phyloP scores from a whole-genome alignment of 805 yeast genomes.

The Myxozyma melibiosi region DNA sequence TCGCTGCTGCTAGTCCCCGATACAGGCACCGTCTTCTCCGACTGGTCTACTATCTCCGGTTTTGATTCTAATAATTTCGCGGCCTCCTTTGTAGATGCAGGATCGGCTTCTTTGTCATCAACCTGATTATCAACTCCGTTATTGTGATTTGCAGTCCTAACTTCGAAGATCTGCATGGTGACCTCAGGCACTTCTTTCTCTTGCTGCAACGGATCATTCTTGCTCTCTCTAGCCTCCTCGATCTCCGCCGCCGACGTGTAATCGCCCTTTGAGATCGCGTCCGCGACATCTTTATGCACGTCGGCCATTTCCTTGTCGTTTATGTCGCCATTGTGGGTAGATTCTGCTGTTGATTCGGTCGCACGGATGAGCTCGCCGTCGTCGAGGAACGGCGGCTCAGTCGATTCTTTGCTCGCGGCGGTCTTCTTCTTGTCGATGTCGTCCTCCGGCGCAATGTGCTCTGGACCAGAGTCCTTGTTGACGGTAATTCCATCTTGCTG shows the following conservation, averaged over 20 bases:
- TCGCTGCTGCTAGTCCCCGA: no score
- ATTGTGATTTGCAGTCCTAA: conserved; percentile 2
- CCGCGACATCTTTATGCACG: background rate
- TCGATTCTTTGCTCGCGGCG: background rate
- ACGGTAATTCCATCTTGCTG: background rate
- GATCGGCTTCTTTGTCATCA: background rate
- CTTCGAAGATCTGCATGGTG: conserved; percentile 2
- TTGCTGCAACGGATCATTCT: background rate
- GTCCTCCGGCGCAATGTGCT: background rate
- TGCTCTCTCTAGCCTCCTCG: conserved; percentile 5
- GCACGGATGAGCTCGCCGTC: conserved; percentile 14
- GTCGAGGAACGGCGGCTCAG: conserved; percentile 5
- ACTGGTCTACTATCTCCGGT: no score
- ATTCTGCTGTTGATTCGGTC: background rate
- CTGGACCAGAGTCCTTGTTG: background rate
- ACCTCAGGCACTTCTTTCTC: conserved; percentile 1
- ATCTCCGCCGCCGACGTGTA: conserved; percentile 15
- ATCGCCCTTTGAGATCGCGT: conserved; percentile 10
- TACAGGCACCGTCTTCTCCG: no score
- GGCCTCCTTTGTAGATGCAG: background rate
- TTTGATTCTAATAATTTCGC: no score
- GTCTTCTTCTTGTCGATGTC: conserved; percentile 1
- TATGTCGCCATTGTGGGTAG: background rate
- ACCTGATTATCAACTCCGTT: conserved; percentile 1
- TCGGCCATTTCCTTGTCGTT: background rate